Conservation (phyloP, 495 filamentous ascomycete species). For the Penicillium canescens region DNA sequence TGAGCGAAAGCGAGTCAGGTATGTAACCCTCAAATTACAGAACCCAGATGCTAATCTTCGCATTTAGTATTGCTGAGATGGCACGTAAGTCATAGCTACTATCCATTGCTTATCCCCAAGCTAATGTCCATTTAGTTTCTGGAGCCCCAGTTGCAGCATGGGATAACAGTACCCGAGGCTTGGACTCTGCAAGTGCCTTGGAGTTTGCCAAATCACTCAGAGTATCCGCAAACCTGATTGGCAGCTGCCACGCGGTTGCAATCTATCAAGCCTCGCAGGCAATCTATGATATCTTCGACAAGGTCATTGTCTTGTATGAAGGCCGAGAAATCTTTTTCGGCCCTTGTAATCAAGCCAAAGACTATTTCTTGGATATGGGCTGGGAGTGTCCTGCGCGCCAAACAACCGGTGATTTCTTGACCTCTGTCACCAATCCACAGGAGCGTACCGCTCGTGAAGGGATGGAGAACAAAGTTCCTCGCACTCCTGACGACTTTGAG, state of each 20-base stretch:
- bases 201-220: slow-evolving; percentile 70
- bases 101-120: slow-evolving; percentile 26
- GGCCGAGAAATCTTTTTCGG: slow-evolving; percentile 72
- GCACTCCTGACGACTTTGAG: slow-evolving; percentile 71
- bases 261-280: slow-evolving; percentile 85
- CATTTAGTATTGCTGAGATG: slow-evolving; percentile 53
- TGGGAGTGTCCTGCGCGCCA: slow-evolving; percentile 59
- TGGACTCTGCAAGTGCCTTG: slow-evolving; percentile 81
- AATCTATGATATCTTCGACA: slow-evolving; percentile 72
- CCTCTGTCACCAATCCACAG: slow-evolving; percentile 66
- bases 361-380: slow-evolving; percentile 63
- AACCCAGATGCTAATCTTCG: slow-evolving; percentile 4
- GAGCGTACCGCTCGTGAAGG: slow-evolving; percentile 63
- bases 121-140: slow-evolving; percentile 52
- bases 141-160: slow-evolving; percentile 73
- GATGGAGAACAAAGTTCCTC: slow-evolving; percentile 63
- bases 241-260: slow-evolving; percentile 75
- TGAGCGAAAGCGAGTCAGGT: slow-evolving; percentile 68
- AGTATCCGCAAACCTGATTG: slow-evolving; percentile 70
- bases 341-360: slow-evolving; percentile 52
- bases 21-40: not conserved
- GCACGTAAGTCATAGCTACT: slow-evolving; percentile 51
- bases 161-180: slow-evolving; percentile 84
- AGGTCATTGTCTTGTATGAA: slow-evolving; percentile 62
- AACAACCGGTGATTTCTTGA: slow-evolving; percentile 72